phyloP scores from a whole-genome alignment of 306 rosid species.

The Inga laurina region DNA sequence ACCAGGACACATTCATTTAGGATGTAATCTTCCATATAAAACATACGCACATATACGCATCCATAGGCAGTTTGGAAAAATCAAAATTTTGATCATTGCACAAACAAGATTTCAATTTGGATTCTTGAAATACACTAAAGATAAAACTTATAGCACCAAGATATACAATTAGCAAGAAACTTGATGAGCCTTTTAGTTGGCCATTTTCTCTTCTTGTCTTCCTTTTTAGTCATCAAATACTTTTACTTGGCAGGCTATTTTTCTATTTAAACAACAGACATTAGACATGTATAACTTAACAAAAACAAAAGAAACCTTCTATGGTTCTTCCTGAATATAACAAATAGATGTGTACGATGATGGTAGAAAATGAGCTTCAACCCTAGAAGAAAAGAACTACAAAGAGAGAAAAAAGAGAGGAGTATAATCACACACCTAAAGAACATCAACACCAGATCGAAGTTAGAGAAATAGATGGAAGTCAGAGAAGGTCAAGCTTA shows the following conservation, averaged over 20 bases:
- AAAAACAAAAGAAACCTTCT: too few relatives aligned
- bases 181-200: background rate
- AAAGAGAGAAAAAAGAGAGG: too few relatives aligned
- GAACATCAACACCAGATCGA: too few relatives aligned
- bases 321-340: too few relatives aligned
- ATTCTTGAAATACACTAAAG: background rate
- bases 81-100: background rate
- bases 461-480: too few relatives aligned
- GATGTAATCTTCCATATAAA: background rate
- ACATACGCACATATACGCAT: background rate
- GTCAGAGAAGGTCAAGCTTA: too few relatives aligned
- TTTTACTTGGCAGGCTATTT: background rate
- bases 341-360: too few relatives aligned
- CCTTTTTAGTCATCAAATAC: background rate
- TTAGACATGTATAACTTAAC: too few relatives aligned
- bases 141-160: background rate
- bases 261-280: too few relatives aligned
- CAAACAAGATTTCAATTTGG: background rate
- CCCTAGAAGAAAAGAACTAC: too few relatives aligned
- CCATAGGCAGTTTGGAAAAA: background rate
- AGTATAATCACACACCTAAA: too few relatives aligned
- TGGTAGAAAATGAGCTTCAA: too few relatives aligned
- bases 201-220: background rate
- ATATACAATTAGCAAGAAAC: background rate
- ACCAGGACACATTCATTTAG: background rate